A percentile compares a stretch with the other conserved stretches of the same genome.
phyloP scores from a whole-genome alignment of 805 yeast species.

The Hanseniaspora singularis region DNA sequence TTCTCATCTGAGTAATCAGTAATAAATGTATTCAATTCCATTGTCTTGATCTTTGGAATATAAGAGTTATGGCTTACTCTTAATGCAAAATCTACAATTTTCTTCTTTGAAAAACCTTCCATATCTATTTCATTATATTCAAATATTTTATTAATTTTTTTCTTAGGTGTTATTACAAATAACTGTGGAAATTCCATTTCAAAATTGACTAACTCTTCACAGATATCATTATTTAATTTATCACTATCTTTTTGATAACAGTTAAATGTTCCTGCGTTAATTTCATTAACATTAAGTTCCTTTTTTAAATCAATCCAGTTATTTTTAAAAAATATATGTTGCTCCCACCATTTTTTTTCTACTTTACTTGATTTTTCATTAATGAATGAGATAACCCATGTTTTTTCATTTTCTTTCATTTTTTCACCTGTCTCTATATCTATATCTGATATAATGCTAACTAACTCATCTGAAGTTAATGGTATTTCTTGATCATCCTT shows the following conservation, averaged over 20 bases:
- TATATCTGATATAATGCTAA: conserved; percentile 41
- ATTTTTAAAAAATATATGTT: conserved; percentile 30
- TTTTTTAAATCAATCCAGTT: conserved; percentile 50
- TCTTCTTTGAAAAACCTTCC: conserved; percentile 26
- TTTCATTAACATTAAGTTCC: conserved; percentile 30
- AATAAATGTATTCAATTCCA: conserved; percentile 1
- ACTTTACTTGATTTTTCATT: neutral
- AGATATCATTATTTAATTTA: conserved; percentile 34
- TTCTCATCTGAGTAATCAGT: neutral
- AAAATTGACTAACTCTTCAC: conserved; percentile 39
- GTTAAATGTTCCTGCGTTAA: conserved; percentile 45
- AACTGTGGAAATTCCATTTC: conserved; percentile 34
- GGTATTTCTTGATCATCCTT: conserved; percentile 10
- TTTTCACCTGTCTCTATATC: conserved; percentile 19
- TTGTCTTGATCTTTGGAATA: conserved; percentile 26
- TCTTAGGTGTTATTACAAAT: conserved; percentile 43
- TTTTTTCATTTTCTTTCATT: conserved; percentile 25
- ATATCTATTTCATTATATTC: conserved; percentile 20
- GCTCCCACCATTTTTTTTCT: conserved; percentile 3
- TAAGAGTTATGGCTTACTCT: conserved; percentile 38
- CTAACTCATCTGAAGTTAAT: conserved; percentile 34
- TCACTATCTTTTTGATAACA: conserved; percentile 30
- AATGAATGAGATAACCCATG: conserved; percentile 27
- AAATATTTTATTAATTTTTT: conserved; percentile 23
- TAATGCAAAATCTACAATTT: conserved; percentile 32